Evolutionary conservation across 345 rosid genomes (phyloP), one percentile per base, ranked within the genome.

Genomic region (Anastatica hierochuntica): DNA sequence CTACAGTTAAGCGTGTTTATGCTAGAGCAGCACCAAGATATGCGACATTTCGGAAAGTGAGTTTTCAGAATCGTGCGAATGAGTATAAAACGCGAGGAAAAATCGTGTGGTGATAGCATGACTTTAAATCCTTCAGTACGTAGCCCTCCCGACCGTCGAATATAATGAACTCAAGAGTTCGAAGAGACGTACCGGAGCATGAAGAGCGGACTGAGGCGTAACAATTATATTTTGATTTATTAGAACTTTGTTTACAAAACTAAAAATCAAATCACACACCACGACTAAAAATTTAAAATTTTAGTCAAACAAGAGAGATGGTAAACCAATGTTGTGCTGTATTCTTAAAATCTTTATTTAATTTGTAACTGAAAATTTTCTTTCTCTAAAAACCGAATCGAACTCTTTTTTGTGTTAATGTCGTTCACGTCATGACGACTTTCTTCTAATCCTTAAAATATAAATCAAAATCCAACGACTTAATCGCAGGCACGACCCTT

Each of bases 401-500:
- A 18, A 49, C 53, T 35, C 46, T 56, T n/a, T n/a, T n/a, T 10
- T 19, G 10, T 29, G 71, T 44, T 66, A 40, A 66, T 66, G 71
- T 43, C 55, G 37, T 52, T 58, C 65, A 66, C 71, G 71, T 51
- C 60, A 44, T 37, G 35, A 58, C 48, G 35, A 66, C 64, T 59
- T 66, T 51, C 29, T 58, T 11, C 7, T 38, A 51, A 9, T 8
- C 27, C 29, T 33, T 33, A 34, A 49, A 33, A 20, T 29, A 20
- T 55, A 13, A 56, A 39, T 63, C 62, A 64, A n/a, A 43, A 30
- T n/a, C n/a, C 16, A 49, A 49, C n/a, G 57, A 48, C 63, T 64
- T 56, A 26, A 14, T 49, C 27, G 70, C 47, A 65, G 10, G 53
- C 70, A 65, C 70, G 70, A 65, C 40, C 43, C 40, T 43, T 42